Evolutionary conservation across 2,329 filamentous ascomycete genomes (phyloP), one percentile per base, ranked within the genome.

Genomic region (Whalleya microplaca): DNA sequence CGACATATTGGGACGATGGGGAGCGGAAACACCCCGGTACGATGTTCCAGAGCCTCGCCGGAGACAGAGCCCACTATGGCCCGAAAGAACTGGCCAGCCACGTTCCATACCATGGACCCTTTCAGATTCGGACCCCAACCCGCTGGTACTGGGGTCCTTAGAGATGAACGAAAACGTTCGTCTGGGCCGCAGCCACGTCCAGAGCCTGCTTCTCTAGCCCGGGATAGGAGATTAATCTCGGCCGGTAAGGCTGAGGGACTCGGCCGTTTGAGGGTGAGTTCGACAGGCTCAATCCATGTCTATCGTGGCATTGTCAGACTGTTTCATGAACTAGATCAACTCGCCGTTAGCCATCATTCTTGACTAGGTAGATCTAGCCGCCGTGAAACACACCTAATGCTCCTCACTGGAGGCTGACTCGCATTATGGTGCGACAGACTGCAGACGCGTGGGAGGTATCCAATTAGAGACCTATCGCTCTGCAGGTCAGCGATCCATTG

Each of bases 171-270:
- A 57, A 46, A 46, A 53, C 44, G n/a, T 18, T 41, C 20, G 43
- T 51, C 51, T 44, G 53, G 41, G 41, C 48, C 43, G 46, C 57
- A 63, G 60, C 57, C 55, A 56, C 57, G 43, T 10, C 8, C 52
- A 48, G 55, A 63, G 60, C 60, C 60, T 63, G 60, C 60, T 61
- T 54, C 60, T 52, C 21, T 62, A 60, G 60, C 54, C 43, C 49
- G 10, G 18, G 41, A 29, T 23, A 7, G 51, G 46, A 41, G 40
- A 51, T 32, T 45, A 32, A 14, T 16, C 32, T 37, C 32, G 32
- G 8, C 32, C 32, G 32, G 10, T 37, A 37, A 37, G 51, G 18
- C 23, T 40, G 55, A 41, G 52, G 41, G 52, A 50, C 51, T 47
- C 53, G 37, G 50, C 53, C 23, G 27, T 10, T 40, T 43, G 32